A percentile compares a stretch with the other conserved stretches of the same genome.
phyloP scores from a whole-genome alignment of 768 basidiomycete genomes.

The Boletus edulis region DNA sequence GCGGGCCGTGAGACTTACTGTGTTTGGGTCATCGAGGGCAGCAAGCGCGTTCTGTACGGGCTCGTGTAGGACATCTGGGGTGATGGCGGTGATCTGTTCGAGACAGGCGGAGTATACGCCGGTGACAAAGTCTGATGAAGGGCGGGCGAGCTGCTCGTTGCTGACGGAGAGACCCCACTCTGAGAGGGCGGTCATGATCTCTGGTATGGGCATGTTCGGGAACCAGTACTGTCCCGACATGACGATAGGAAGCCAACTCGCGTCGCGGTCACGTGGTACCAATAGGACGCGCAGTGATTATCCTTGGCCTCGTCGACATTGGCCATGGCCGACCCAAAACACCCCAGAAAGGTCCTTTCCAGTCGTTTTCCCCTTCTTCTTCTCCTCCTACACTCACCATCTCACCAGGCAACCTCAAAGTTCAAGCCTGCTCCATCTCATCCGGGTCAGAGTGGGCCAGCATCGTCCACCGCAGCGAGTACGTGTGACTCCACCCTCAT shows the following conservation, averaged over 20 bases:
- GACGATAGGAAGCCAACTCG: not conserved
- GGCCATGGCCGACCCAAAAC: conserved; percentile 4
- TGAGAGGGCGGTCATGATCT: conserved; percentile 62
- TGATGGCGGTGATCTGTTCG: conserved; percentile 65
- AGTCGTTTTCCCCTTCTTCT: too few species aligned
- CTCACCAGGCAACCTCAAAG: conserved; percentile 31
- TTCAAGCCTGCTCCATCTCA: conserved; percentile 41
- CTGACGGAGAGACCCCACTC: conserved; percentile 69
- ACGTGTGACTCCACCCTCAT: not conserved
- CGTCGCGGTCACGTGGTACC: conserved; percentile 30
- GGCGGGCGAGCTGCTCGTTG: conserved; percentile 64
- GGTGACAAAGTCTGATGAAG: conserved; percentile 69
- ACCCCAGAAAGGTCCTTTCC: conserved; percentile 9
- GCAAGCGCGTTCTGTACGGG: conserved; percentile 56
- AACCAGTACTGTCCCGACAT: conserved; percentile 50
- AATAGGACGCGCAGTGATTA: conserved; percentile 3
- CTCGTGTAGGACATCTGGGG: conserved; percentile 54
- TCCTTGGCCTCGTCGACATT: not conserved
- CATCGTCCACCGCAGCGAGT: conserved; percentile 8
- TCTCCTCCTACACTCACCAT: not conserved
- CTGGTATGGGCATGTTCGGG: conserved; percentile 60
- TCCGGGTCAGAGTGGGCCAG: not conserved
- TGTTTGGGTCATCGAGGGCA: conserved; percentile 49
- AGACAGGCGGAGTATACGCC: conserved; percentile 70
- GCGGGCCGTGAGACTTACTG: conserved; percentile 37